Conservation (phyloP, 2,329 filamentous ascomycete genomes). For the Kalaharituber pfeilii region DNA sequence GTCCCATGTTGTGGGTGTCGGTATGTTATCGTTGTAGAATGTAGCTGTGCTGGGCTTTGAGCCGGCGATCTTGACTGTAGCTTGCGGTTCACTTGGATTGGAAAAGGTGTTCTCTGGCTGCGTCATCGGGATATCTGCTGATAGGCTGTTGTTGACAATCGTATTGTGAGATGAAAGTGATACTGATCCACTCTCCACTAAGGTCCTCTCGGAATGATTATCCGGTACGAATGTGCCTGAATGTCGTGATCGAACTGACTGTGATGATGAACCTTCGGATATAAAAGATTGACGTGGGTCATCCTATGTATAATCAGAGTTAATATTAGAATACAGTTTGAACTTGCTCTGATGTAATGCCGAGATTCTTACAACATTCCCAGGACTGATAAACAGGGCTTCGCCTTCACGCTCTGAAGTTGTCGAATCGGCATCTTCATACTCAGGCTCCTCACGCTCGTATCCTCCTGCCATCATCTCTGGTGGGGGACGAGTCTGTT, state of each 20-base stretch:
- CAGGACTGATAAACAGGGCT: conserved; percentile 36
- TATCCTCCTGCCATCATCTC: conserved; percentile 79
- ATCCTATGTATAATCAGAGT: not conserved
- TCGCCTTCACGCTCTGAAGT: conserved; percentile 66
- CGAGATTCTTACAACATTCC: not conserved
- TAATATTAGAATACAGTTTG: no score
- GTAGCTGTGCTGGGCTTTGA: conserved; percentile 13
- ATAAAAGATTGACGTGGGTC: not conserved
- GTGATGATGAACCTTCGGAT: not conserved
- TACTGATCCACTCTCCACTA: not conserved
- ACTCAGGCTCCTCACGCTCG: conserved; percentile 43
- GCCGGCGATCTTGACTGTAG: conserved; percentile 6
- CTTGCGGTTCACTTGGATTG: not conserved
- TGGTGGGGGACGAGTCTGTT: conserved; percentile 72
- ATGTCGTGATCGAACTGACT: not conserved
- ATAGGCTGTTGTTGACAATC: not conserved
- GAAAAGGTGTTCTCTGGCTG: not conserved
- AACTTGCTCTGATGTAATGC: no score
- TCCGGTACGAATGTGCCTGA: not conserved
- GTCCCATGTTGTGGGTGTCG: conserved; percentile 71
- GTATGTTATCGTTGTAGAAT: conserved; percentile 79
- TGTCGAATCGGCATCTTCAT: conserved; percentile 84
- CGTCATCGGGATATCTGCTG: not conserved
- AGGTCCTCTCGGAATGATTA: not conserved
- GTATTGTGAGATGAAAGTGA: not conserved